A percentile compares a stretch with the other conserved stretches of the same genome.
These are phyloP conservation scores for Pythium utonaiense DNA, from an alignment of 352 stramenopile genomes.

Conservation along the genomic window DNA sequence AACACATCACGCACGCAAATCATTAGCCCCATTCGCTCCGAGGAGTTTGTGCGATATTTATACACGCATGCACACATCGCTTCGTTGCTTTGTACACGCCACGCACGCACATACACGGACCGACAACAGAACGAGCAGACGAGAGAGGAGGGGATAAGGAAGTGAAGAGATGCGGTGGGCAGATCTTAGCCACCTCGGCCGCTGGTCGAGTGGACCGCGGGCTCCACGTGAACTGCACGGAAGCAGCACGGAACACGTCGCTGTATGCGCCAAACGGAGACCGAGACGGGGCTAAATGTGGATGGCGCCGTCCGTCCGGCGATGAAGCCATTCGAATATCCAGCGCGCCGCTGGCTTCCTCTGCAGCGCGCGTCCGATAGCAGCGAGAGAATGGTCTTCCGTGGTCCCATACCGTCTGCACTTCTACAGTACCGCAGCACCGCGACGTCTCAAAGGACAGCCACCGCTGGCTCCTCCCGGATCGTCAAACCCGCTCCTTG, in stretches of 20 bases:
- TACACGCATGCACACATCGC: not conserved
- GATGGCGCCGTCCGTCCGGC: not conserved
- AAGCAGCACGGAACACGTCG: conserved; percentile 6
- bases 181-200: not conserved
- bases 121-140: not conserved
- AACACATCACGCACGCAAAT: not conserved
- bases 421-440: not conserved
- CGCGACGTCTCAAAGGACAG: not conserved
- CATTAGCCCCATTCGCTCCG: not conserved
- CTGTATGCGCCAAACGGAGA: not conserved
- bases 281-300: not conserved
- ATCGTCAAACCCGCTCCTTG: no score
- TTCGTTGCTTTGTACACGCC: not conserved
- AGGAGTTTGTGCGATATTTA: not conserved
- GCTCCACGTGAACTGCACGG: no score
- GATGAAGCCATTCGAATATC: conserved; percentile 16
- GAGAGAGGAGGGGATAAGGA: not conserved
- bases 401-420: not conserved
- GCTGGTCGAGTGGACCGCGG: not conserved
- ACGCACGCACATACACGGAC: not conserved
- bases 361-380: not conserved
- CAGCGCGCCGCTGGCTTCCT: conserved; percentile 14
- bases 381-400: not conserved
- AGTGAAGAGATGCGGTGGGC: not conserved
- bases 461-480: not conserved